Conservation (phyloP, 805 yeast species). For the Metschnikowia santaceciliae region DNA sequence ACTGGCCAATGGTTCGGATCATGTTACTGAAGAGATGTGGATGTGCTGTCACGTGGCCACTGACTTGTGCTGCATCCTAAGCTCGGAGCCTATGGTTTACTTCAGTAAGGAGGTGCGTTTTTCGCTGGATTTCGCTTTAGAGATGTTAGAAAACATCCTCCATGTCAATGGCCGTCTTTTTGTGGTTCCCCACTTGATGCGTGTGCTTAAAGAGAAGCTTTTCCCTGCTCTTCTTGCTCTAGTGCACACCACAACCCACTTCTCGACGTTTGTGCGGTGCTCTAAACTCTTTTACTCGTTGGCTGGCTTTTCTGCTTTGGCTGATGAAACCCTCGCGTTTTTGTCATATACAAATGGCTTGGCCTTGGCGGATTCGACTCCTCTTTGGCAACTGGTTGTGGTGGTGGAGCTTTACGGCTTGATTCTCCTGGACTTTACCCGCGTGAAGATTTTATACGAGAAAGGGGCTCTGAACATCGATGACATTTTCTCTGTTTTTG, state of each 20-base stretch:
- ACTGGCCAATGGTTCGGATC: no score
- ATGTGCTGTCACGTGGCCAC: conserved; percentile 69
- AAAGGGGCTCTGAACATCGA: conserved; percentile 32
- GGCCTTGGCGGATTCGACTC: conserved; percentile 5
- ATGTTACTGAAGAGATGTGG: neutral
- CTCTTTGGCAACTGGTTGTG: conserved; percentile 66
- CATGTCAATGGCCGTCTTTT: conserved; percentile 59
- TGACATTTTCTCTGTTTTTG: conserved; percentile 44
- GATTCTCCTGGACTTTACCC: conserved; percentile 52
- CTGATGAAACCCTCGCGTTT: conserved; percentile 77
- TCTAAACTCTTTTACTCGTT: conserved; percentile 66
- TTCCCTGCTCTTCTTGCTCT: conserved; percentile 74
- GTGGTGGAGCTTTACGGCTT: conserved; percentile 69
- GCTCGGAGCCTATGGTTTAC: conserved; percentile 50
- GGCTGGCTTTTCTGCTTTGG: conserved; percentile 53
- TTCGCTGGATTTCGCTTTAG: conserved; percentile 67
- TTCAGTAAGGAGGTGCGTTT: conserved; percentile 47
- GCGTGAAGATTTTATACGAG: conserved; percentile 50
- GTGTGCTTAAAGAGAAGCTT: conserved; percentile 59
- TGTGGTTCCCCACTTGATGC: conserved; percentile 51
- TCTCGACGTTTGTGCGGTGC: conserved; percentile 70
- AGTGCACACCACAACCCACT: conserved; percentile 49
- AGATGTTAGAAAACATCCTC: conserved; percentile 75
- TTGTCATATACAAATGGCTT: conserved; percentile 70
- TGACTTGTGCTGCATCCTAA: conserved; percentile 69